A percentile compares a stretch with the other conserved stretches of the same genome.
Evolutionary conservation across 2,329 filamentous ascomycete species (phyloP).

Genomic region (Aspergillus amoenus): DNA sequence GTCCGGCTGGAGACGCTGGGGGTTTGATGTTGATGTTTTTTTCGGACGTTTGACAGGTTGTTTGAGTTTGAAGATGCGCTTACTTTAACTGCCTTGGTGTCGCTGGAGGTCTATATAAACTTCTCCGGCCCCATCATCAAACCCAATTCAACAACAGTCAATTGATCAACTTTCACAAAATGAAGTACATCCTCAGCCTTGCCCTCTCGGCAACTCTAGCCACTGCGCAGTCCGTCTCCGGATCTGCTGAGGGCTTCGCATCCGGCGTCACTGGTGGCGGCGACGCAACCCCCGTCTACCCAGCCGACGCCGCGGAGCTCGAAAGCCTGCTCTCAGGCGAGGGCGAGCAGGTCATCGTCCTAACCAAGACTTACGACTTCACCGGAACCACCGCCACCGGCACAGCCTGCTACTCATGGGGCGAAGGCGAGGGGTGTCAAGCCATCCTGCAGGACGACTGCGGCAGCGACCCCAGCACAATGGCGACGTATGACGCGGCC

Average conservation of each 20-base stretch:
- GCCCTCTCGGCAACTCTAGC: not conserved
- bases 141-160: too few relatives aligned
- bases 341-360: slow-evolving; percentile 55
- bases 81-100: not conserved
- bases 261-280: slow-evolving; percentile 60
- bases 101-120: not conserved
- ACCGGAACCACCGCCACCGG: slow-evolving; percentile 17
- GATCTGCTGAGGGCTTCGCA: slow-evolving; percentile 45
- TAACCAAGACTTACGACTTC: slow-evolving; percentile 49
- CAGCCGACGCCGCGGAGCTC: slow-evolving; percentile 53
- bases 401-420: slow-evolving; percentile 31
- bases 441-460: slow-evolving; percentile 56
- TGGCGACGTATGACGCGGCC: slow-evolving; percentile 49
- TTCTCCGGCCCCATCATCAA: too few relatives aligned
- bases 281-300: slow-evolving; percentile 51
- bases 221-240: slow-evolving; percentile 14
- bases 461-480: slow-evolving; percentile 50
- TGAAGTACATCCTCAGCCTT: not conserved
- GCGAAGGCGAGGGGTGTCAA: slow-evolving; percentile 41
- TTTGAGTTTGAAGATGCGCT: too few relatives aligned
- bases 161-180: not conserved
- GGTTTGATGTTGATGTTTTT: not conserved
- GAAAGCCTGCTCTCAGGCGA: slow-evolving; percentile 56
- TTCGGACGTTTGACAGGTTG: not conserved
- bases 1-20: not conserved